Evolutionary conservation across 805 yeast species (phyloP).

Genomic region (Kluyveromyces wickerhamii): DNA sequence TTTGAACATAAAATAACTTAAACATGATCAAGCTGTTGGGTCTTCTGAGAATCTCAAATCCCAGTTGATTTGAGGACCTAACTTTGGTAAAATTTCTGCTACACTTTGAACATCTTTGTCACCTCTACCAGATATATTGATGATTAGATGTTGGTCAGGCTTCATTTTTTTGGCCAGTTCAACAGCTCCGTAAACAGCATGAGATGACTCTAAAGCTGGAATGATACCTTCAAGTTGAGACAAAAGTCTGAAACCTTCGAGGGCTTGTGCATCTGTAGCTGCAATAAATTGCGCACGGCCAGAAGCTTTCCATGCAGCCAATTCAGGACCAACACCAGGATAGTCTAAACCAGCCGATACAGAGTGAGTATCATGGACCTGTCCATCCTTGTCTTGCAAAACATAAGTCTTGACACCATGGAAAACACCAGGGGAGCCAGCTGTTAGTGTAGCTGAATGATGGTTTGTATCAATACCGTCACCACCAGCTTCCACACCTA

Average conservation of each 20-base stretch:
- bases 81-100: constrained; percentile 82
- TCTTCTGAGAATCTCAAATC: constrained; percentile 74
- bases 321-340: constrained; percentile 99
- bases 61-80: constrained; percentile 93
- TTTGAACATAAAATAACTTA: no score
- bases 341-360: constrained; percentile 98
- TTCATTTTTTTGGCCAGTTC: constrained; percentile 78
- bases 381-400: constrained; percentile 87
- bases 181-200: constrained; percentile 88
- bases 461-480: constrained; percentile 83
- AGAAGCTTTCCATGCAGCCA: constrained; percentile 88
- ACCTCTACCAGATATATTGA: constrained; percentile 96
- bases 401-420: constrained; percentile 96
- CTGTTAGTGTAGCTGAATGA: constrained; percentile 94
- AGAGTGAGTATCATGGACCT: constrained; percentile 95
- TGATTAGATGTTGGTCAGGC: constrained; percentile 72
- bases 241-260: constrained; percentile 79
- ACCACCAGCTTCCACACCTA: constrained; percentile 99
- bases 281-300: constrained; percentile 90
- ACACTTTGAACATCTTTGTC: constrained; percentile 98
- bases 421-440: constrained; percentile 93
- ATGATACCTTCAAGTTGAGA: constrained; percentile 96
- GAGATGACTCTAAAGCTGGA: constrained; percentile 97
- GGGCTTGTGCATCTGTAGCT: constrained; percentile 93
- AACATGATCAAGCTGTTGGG: no score